A percentile compares a stretch with the other conserved stretches of the same genome.
Evolutionary conservation across 305 asterid species (phyloP).

Genomic region (Rubia balearica): DNA sequence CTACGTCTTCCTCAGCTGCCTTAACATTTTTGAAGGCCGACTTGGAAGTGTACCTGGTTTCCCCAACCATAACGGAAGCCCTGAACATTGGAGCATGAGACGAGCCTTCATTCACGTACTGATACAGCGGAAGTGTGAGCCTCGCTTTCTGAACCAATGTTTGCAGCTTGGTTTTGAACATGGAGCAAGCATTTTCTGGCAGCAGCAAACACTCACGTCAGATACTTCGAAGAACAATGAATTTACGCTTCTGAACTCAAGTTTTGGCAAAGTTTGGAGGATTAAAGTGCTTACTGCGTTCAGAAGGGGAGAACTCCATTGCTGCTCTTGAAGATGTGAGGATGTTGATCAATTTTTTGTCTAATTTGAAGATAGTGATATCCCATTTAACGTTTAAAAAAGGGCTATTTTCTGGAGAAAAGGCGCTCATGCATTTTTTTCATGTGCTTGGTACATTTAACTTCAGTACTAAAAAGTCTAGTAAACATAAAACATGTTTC

Average conservation of each 20-base stretch:
- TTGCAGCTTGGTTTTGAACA: conserved; percentile 26
- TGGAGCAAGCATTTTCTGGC: conserved; percentile 14
- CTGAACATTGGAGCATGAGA: conserved; percentile 26
- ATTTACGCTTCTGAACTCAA: not conserved
- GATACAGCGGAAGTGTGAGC: conserved; percentile 19
- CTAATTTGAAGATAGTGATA: not conserved
- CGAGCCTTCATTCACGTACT: conserved; percentile 25
- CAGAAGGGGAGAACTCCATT: not conserved
- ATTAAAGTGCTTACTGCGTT: conserved; percentile 6
- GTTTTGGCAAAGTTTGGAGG: not conserved
- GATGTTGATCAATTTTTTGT: not conserved
- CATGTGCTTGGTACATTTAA: not conserved
- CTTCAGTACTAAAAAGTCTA: not conserved
- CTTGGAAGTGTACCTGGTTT: conserved; percentile 14
- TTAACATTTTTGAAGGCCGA: conserved; percentile 12
- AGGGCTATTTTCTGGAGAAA: not conserved
- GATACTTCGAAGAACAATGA: not conserved
- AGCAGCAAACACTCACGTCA: not conserved
- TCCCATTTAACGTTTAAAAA: not conserved
- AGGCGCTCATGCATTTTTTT: not conserved
- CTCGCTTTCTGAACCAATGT: conserved; percentile 24
- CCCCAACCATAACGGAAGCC: conserved; percentile 19
- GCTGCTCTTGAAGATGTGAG: not conserved
- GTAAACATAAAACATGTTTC: too few species aligned
- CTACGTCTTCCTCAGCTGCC: conserved; percentile 27